Evolutionary conservation across 352 stramenopile genomes (phyloP), one percentile per base, ranked within the genome.

Genomic region (Phytophthora melonis): DNA sequence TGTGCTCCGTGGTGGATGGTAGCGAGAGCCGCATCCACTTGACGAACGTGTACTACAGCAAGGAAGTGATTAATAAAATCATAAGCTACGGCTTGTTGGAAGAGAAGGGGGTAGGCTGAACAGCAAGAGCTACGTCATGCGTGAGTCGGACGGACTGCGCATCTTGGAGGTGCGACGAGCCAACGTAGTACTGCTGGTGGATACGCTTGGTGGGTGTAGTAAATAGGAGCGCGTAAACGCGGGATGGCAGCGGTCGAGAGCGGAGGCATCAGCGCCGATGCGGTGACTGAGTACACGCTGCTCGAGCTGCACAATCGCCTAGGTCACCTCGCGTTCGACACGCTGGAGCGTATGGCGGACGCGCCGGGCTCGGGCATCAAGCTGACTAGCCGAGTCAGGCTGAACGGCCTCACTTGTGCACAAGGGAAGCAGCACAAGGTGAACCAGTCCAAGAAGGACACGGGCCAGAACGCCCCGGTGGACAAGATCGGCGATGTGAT

Each of bases 401-500:
- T 19, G 5, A 67, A 55, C 10, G 69, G 49, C 9, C 32, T 73
- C 1, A 59, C 49, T 7, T 75, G 59, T 23, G 68, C 60, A 1
- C 3, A 67, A 14, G 57, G 63, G 1, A 77, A 72, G 23, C 57
- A 73, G 19, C 8, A 19, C 1, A n/a, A 47, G 21, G 30, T 19
- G 7, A 27, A 16, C 2, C 34, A 61, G 32, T 66, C 55, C 1
- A 65, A 56, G 13, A 60, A 70, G 8, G 47, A 66, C 21, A 58
- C 55, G 7, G 61, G 55, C 5, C 5, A 23, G 2, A 60, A 70
- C 27, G 45, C 68, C 10, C 68, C 67, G 3, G 32, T 74, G 6
- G 50, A 70, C n/a, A 9, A 21, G 5, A 53, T 68, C 14, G 60
- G 61, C 9, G 68, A 30, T 3, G 68, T 72, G 0, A 72, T 72